Base-by-base conservation (phyloP, 2,329 filamentous ascomycete genomes). In the Phyllosticta citribraziliensis region DNA sequence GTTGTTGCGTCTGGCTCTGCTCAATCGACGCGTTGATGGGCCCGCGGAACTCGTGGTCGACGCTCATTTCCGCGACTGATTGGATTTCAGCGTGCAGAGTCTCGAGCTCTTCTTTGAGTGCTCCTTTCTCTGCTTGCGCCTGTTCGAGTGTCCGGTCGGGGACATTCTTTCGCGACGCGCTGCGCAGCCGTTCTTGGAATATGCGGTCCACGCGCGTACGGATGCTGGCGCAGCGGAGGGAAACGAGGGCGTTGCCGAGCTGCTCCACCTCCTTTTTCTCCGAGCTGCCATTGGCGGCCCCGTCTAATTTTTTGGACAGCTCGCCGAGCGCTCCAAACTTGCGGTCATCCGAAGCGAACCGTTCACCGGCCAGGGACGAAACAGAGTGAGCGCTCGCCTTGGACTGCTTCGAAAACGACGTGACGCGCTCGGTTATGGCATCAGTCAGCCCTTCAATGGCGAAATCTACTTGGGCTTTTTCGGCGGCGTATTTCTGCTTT, bases 21-120 rank as follows among this genome's bases (percentile, higher is more conserved):
- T 73, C 65, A 59, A 75, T 70, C 24, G 69, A 67, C 11, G 74
- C 70, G 5, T 83, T 72, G 1, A 86, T 83, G 0, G 87, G 86
- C 63, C 84, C 80, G 5, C 87, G 76, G 65, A 86, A 81, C 68
- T 88, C 84, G 66, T 87, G 82, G 65, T 89, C 85, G 0, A 86
- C 79, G 0, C 86, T 84, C 83, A 90, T 89, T 64, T 88, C 83
- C 6, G 86, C 82, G 1, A 90, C 84, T 0, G 86, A 83, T 0
- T 87, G 75, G 51, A 90, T 85, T 68, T 90, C 88, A 0, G 84
- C 77, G 66, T 88, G 86, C 2, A 90, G 75, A 4, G 85, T 88
- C 65, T 88, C 85, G 0, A 90, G 76, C 67, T 89, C 87, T 33
- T 82, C 80, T 66, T 86, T 81, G 2, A 88, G 69, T 1, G 79